Percentiles rank a stretch among this genome's conserved stretches.
Evolutionary conservation across 148 eudicot species (phyloP).

Genomic region (Diospyros kaki): DNA sequence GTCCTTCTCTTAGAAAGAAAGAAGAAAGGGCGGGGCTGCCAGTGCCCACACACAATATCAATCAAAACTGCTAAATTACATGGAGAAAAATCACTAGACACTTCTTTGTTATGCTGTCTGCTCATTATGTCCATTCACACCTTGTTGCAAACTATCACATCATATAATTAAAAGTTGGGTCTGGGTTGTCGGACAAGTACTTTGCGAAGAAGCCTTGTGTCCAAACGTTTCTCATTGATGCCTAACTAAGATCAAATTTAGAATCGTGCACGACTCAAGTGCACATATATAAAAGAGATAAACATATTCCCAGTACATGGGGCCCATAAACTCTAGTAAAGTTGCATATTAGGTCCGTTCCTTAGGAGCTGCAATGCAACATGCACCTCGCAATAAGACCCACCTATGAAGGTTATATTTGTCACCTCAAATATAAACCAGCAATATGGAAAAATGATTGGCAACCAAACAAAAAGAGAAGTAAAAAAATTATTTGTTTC

Average conservation of each 20-base stretch:
- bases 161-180: conserved; percentile 2
- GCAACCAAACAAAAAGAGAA: too few species aligned
- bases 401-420: background rate
- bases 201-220: conserved; percentile 3
- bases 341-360: background rate
- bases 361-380: background rate
- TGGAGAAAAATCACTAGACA: too few species aligned
- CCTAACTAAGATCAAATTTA: background rate
- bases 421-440: background rate
- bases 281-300: background rate
- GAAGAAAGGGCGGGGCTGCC: background rate
- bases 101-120: background rate
- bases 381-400: background rate
- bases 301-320: background rate
- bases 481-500: too few species aligned
- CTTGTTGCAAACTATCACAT: conserved; percentile 2
- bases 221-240: conserved; percentile 4
- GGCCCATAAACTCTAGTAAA: background rate
- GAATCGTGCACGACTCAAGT: too few species aligned
- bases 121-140: background rate
- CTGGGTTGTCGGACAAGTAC: conserved; percentile 1
- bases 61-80: background rate
- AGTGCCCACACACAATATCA: too few species aligned
- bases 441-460: background rate
- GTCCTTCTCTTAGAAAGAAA: background rate